Evolutionary conservation across 2,329 filamentous ascomycete species (phyloP).

Genomic region (Ceratocystis destructans): DNA sequence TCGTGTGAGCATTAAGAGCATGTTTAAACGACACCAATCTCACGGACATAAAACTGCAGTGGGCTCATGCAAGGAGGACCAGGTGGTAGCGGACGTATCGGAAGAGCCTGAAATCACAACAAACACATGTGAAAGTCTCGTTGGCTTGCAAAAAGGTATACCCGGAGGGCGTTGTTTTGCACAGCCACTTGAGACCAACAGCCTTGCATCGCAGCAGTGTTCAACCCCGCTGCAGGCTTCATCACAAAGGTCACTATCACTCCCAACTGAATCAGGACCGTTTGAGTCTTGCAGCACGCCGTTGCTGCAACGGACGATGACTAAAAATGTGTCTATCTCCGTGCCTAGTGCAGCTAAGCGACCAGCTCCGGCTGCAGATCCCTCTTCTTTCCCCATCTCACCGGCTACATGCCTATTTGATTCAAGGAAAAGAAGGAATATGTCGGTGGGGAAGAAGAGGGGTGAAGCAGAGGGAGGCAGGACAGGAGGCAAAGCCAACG

Average conservation of each 20-base stretch:
- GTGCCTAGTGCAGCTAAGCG: background rate
- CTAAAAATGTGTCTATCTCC: background rate
- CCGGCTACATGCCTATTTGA: conserved; percentile 27
- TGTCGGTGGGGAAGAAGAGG: conserved; percentile 22
- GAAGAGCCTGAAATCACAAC: too few relatives aligned
- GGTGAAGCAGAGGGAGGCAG: conserved; percentile 17
- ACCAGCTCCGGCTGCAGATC: conserved; percentile 1
- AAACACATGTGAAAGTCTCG: too few relatives aligned
- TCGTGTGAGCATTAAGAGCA: conserved; percentile 75
- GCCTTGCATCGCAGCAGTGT: background rate
- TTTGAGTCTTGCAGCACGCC: too few relatives aligned
- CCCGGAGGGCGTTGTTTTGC: too few relatives aligned
- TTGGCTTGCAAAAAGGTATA: too few relatives aligned
- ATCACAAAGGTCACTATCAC: background rate
- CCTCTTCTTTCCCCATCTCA: background rate
- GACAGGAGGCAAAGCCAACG: background rate
- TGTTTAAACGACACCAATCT: conserved; percentile 47
- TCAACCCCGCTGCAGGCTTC: too few relatives aligned
- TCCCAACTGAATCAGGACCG: background rate
- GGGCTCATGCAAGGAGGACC: too few relatives aligned
- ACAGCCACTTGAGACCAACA: background rate
- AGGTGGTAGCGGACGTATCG: too few relatives aligned
- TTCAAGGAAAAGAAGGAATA: conserved; percentile 10
- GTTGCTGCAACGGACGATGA: background rate
- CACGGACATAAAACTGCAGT: too few relatives aligned